Evolutionary conservation across 2,329 filamentous ascomycete genomes (phyloP).

Genomic region (Teratosphaeria nubilosa): DNA sequence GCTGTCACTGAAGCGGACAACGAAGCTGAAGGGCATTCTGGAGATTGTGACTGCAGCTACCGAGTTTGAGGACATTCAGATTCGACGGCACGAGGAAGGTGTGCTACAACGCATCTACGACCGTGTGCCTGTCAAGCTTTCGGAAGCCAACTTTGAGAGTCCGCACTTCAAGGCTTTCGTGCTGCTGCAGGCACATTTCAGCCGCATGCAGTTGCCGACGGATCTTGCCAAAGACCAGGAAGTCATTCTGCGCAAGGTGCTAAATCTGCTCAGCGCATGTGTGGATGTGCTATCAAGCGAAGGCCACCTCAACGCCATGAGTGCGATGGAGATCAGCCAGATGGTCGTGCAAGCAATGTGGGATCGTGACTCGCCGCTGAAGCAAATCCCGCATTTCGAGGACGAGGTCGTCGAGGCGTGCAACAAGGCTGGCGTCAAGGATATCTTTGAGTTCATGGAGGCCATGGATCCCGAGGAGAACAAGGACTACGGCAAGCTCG

Average conservation of each 20-base stretch:
- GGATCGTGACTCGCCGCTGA: slow-evolving; percentile 92
- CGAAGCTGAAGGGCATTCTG: slow-evolving; percentile 91
- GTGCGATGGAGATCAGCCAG: slow-evolving; percentile 97
- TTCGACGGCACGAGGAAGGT: slow-evolving; percentile 81
- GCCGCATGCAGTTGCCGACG: slow-evolving; percentile 88
- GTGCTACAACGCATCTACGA: slow-evolving; percentile 89
- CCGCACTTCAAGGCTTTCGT: slow-evolving; percentile 98
- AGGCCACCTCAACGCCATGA: slow-evolving; percentile 93
- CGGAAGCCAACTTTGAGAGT: slow-evolving; percentile 75
- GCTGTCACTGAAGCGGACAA: slow-evolving; percentile 75
- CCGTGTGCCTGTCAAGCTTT: slow-evolving; percentile 89
- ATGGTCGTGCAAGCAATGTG: slow-evolving; percentile 99
- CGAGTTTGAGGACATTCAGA: slow-evolving; percentile 92
- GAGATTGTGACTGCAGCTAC: slow-evolving; percentile 96
- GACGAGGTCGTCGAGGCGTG: slow-evolving; percentile 73
- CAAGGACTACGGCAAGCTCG: slow-evolving; percentile 63
- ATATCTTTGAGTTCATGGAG: slow-evolving; percentile 97
- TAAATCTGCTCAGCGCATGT: slow-evolving; percentile 80
- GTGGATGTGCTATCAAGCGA: slow-evolving; percentile 95
- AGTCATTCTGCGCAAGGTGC: slow-evolving; percentile 68
- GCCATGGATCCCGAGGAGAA: slow-evolving; percentile 96
- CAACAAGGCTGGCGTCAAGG: slow-evolving; percentile 72
- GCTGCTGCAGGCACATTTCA: slow-evolving; percentile 94
- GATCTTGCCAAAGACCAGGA: slow-evolving; percentile 96
- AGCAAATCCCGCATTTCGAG: slow-evolving; percentile 94